Evolutionary conservation across 1,284 basidiomycete genomes (phyloP), one percentile per base, ranked within the genome.

Genomic region (Apiotrichum laibachii): DNA sequence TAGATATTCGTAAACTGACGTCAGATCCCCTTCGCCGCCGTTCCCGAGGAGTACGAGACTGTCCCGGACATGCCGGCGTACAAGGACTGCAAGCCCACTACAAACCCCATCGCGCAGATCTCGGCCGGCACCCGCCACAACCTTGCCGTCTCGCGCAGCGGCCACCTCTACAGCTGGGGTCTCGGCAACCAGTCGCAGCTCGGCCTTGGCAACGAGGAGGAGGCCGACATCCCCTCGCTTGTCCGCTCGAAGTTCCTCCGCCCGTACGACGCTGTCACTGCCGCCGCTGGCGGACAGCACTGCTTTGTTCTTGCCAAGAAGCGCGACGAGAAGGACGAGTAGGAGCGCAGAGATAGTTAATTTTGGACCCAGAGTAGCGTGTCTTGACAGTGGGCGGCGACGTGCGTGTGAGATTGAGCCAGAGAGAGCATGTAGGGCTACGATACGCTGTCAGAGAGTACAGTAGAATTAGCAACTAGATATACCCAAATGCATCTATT

Each of bases 141-240:
- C 67, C 83, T 93, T 61, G 92, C 89, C 5, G 83, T 93, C 50
- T 89, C 88, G 18, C 79, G 80, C 56, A 86, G 83, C 46, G 92
- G 92, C 13, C 87, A 88, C 33, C 79, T 91, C 62, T 93, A 91
- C 72, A 82, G 86, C 43, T 95, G 92, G 92, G 92, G 92, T 50
- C 85, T 88, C 64, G 90, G 90, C 21, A 84, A 70, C 58, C 66
- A 69, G 56, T 76, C 73, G 54, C 80, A 82, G 65, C 74, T 82
- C n/a, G 81, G 81, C 31, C 76, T 81, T 43, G 81, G 80, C 15
- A 52, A 64, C 5, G 71, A 70, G 50, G 81, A 81, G 65, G 72
- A 70, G 45, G 74, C 77, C 10, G 53, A 86, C 83, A 76, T 85
- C 81, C 72, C 91, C 83, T 79, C 83, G 83, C 58, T 89, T 82